These are phyloP conservation scores for Clavispora phyllophila DNA, from an alignment of 805 yeast species.

Conservation along the genomic window DNA sequence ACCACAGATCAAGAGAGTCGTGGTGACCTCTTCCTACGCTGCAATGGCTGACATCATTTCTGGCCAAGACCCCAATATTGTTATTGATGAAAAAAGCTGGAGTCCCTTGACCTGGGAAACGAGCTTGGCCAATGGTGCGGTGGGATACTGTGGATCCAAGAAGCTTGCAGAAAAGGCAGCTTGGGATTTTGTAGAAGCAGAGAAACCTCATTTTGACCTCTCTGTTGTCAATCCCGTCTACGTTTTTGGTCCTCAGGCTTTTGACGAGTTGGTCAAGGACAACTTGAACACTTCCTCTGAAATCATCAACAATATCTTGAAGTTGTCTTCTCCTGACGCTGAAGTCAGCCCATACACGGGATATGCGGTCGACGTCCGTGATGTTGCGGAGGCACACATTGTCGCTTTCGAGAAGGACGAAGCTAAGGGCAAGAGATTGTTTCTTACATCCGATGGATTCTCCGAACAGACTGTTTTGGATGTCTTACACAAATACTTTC, in stretches of 20 bases:
- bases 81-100: constrained; percentile 30
- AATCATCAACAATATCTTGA: constrained; percentile 3
- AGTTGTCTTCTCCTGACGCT: background rate
- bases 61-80: constrained; percentile 3
- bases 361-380: constrained; percentile 18
- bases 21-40: constrained; percentile 11
- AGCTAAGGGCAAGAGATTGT: constrained; percentile 14
- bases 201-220: constrained; percentile 34
- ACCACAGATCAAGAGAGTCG: constrained; percentile 6
- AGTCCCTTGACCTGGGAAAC: constrained; percentile 51
- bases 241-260: constrained; percentile 50
- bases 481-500: constrained; percentile 30
- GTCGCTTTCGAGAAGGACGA: constrained; percentile 18
- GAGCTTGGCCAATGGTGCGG: constrained; percentile 7
- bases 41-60: constrained; percentile 9
- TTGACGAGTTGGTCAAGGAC: constrained; percentile 20
- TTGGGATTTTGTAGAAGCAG: constrained; percentile 44
- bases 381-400: constrained; percentile 16
- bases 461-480: constrained; percentile 31
- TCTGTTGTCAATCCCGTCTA: constrained; percentile 39
- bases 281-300: constrained; percentile 22
- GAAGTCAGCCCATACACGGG: background rate
- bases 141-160: constrained; percentile 5
- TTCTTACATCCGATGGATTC: constrained; percentile 28
- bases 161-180: constrained; percentile 21